These are phyloP conservation scores for Gypsophila paniculata DNA, from an alignment of 179 eudicot genomes.

Conservation along the genomic window DNA sequence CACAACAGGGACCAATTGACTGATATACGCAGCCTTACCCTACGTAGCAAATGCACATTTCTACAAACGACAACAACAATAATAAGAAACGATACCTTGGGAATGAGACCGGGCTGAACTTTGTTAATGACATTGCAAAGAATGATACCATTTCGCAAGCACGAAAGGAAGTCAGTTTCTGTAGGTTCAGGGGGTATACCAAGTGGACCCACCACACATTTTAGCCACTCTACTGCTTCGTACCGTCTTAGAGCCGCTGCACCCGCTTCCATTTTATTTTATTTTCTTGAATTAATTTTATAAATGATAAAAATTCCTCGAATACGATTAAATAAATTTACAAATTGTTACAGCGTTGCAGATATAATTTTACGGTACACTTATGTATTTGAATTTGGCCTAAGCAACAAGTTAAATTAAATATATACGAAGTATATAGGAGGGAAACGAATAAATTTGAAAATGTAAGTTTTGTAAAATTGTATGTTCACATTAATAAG, in stretches of 20 bases:
- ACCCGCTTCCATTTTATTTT: constrained; percentile 20
- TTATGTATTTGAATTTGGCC: too few species aligned
- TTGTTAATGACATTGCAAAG: constrained; percentile 82
- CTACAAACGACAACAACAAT: too few species aligned
- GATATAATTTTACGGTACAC: not conserved
- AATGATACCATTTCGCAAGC: constrained; percentile 86
- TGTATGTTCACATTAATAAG: constrained; percentile 15
- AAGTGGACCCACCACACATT: constrained; percentile 66
- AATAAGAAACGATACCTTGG: constrained; percentile 49
- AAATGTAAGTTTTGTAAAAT: not conserved
- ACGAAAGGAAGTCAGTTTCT: constrained; percentile 77
- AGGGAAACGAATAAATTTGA: constrained; percentile 6
- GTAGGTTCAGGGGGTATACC: constrained; percentile 55
- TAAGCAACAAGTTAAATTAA: not conserved
- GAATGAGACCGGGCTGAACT: constrained; percentile 74
- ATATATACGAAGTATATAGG: not conserved
- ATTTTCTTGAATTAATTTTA: not conserved
- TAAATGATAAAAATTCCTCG: not conserved
- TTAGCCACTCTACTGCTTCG: constrained; percentile 77
- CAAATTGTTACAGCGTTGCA: not conserved
- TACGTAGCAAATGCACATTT: not conserved
- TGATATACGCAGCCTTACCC: constrained; percentile 1
- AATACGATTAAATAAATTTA: constrained; percentile 6
- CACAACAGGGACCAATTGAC: too few species aligned
- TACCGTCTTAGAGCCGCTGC: constrained; percentile 67